Percentiles rank a stretch among this genome's conserved stretches.
phyloP scores from a whole-genome alignment of 2,329 filamentous ascomycete species.

The Curvularia hawaiiensis region DNA sequence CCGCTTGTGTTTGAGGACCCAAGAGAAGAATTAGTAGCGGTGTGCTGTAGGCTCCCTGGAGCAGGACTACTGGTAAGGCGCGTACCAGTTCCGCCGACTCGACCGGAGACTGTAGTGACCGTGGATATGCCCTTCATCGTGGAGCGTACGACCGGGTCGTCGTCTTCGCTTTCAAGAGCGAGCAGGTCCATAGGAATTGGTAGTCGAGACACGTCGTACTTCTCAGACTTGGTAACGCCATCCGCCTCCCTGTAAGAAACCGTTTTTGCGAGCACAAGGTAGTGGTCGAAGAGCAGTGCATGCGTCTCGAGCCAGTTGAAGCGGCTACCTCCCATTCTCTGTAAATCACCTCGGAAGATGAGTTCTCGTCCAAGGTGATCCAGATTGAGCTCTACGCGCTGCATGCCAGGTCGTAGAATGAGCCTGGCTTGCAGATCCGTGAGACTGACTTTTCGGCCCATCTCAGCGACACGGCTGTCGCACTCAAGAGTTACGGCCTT shows the following conservation, averaged over 20 bases:
- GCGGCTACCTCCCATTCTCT: constrained; percentile 84
- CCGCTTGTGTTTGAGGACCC: constrained; percentile 54
- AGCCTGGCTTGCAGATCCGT: constrained; percentile 84
- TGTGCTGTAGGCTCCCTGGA: constrained; percentile 66
- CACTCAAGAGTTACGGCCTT: constrained; percentile 88
- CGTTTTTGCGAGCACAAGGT: constrained; percentile 87
- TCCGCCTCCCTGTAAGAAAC: constrained; percentile 71
- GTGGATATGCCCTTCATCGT: constrained; percentile 71
- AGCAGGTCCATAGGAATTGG: constrained; percentile 96
- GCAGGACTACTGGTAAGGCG: constrained; percentile 50
- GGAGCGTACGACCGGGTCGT: constrained; percentile 85
- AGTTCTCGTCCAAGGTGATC: constrained; percentile 93
- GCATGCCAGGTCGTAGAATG: constrained; percentile 84
- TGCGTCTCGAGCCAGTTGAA: constrained; percentile 95
- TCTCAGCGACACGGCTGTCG: constrained; percentile 89
- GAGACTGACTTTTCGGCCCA: constrained; percentile 87
- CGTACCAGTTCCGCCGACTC: constrained; percentile 57
- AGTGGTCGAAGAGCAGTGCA: constrained; percentile 94
- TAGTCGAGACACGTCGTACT: constrained; percentile 92
- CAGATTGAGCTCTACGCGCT: constrained; percentile 81
- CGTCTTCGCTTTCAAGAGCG: constrained; percentile 88
- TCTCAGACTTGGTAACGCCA: constrained; percentile 74
- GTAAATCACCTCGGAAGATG: constrained; percentile 86
- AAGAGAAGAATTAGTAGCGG: constrained; percentile 68
- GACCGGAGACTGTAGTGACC: constrained; percentile 55